Percentiles rank a stretch among this genome's conserved stretches.
Conservation (phyloP, 2,329 filamentous ascomycete species). For the Pseudocercospora macadamiae region DNA sequence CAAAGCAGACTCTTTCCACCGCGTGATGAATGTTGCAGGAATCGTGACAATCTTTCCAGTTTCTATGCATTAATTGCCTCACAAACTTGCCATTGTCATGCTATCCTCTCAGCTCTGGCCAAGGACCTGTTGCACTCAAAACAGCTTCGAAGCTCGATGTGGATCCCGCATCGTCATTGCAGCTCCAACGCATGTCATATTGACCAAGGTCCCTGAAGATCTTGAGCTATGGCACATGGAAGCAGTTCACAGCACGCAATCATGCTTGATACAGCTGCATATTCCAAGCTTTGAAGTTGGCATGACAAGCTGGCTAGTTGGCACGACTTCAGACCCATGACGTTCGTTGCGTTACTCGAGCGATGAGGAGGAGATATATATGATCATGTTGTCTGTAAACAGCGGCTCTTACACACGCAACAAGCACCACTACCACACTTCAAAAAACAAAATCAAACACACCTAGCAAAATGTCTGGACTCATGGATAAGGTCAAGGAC, state of each 20-base stretch:
- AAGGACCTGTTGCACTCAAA: neutral
- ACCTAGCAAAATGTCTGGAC: constrained; percentile 27
- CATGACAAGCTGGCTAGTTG: constrained; percentile 11
- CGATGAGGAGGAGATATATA: neutral
- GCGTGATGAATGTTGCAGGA: no score
- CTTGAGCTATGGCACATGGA: neutral
- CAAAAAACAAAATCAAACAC: neutral
- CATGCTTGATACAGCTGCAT: neutral
- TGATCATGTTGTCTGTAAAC: neutral
- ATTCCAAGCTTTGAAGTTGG: constrained; percentile 13
- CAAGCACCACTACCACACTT: no score
- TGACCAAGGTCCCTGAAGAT: neutral
- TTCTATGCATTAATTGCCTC: no score
- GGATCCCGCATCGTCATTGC: neutral
- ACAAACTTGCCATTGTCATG: neutral
- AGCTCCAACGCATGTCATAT: neutral
- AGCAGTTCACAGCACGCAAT: neutral
- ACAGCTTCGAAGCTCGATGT: neutral
- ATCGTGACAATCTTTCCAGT: no score
- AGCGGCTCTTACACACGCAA: neutral
- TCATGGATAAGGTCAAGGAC: constrained; percentile 31
- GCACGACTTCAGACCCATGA: constrained; percentile 11
- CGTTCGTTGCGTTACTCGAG: neutral
- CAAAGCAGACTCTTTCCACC: no score
- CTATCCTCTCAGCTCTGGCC: neutral